Evolutionary conservation across 2,329 filamentous ascomycete species (phyloP).

Genomic region (Mariannaea elegans): DNA sequence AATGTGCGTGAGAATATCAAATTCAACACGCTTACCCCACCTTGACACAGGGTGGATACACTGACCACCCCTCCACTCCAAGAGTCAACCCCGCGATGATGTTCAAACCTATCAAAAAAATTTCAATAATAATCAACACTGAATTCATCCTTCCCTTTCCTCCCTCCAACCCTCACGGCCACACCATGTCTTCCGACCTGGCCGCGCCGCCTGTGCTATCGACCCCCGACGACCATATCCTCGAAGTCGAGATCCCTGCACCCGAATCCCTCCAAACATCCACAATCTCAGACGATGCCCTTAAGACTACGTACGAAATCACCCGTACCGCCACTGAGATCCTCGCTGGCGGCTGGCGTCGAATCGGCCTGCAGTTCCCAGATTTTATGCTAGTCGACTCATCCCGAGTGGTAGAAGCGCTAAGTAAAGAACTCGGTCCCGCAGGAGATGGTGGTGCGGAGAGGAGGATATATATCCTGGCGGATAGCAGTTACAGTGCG

Average conservation of each 20-base stretch:
- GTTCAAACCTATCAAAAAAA: conserved; percentile 28
- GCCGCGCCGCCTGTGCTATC: conserved; percentile 68
- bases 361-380: conserved; percentile 93
- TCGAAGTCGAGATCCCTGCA: conserved; percentile 65
- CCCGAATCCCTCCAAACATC: conserved; percentile 45
- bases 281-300: conserved; percentile 68
- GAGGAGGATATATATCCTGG: conserved; percentile 78
- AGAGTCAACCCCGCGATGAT: conserved; percentile 32
- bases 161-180: background rate
- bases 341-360: conserved; percentile 72
- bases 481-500: conserved; percentile 94
- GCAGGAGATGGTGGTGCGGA: conserved; percentile 26
- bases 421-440: conserved; percentile 39
- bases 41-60: conserved; percentile 35
- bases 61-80: conserved; percentile 24
- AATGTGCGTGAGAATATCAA: background rate
- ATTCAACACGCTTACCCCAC: conserved; percentile 42
- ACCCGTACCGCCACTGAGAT: conserved; percentile 81
- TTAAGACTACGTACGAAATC: conserved; percentile 85
- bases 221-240: conserved; percentile 68
- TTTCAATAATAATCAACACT: conserved; percentile 7
- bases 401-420: conserved; percentile 76
- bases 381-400: conserved; percentile 92
- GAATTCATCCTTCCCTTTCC: conserved; percentile 9
- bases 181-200: conserved; percentile 57